These are phyloP conservation scores for Talinum fruticosum DNA, from an alignment of 148 eudicot genomes.

Conservation along the genomic window DNA sequence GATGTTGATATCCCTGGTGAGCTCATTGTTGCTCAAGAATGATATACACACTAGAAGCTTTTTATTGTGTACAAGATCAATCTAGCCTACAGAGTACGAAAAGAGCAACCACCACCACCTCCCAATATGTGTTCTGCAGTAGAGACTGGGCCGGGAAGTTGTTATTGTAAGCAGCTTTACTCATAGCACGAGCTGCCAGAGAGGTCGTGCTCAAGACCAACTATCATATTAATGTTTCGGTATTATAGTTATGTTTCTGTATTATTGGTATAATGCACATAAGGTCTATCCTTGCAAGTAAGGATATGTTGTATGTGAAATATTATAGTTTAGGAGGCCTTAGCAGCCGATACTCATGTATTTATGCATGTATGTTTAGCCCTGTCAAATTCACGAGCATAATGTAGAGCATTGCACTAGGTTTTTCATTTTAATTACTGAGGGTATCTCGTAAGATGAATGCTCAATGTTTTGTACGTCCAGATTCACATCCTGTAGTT, in stretches of 20 bases:
- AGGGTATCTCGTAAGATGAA: not conserved
- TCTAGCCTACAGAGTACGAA: not conserved
- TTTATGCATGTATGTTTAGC: not conserved
- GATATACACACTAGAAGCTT: not conserved
- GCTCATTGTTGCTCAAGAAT: conserved; percentile 43
- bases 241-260: conserved; percentile 4
- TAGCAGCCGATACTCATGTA: not conserved
- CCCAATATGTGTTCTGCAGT: not conserved
- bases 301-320: not conserved
- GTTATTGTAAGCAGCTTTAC: no score
- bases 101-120: not conserved
- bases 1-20: conserved; percentile 39
- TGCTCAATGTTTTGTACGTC: no score
- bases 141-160: no score
- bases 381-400: not conserved
- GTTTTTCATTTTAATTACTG: not conserved
- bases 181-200: not conserved
- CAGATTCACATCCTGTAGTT: not conserved
- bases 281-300: not conserved
- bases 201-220: not conserved
- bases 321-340: not conserved
- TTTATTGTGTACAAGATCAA: conserved; percentile 4
- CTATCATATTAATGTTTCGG: not conserved
- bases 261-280: not conserved
- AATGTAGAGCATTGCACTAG: not conserved